These are phyloP conservation scores for Yamadazyma phyllophila DNA, from an alignment of 805 yeast genomes.

Conservation along the genomic window DNA sequence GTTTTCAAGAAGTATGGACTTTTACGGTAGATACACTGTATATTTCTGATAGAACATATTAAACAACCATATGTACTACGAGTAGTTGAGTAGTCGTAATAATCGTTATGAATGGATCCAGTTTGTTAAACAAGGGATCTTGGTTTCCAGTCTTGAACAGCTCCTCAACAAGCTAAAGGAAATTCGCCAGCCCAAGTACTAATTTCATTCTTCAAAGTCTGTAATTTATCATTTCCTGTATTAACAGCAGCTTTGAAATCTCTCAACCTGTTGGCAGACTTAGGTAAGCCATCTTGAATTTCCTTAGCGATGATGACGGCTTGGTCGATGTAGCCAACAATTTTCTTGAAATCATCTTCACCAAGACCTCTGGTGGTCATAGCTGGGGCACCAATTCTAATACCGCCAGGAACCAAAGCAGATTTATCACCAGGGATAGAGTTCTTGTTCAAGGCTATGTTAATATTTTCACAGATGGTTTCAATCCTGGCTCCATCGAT, in stretches of 20 bases:
- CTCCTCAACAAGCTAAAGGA: constrained; percentile 45
- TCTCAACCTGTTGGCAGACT: constrained; percentile 91
- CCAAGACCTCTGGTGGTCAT: constrained; percentile 96
- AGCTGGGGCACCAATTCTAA: constrained; percentile 97
- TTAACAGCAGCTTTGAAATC: constrained; percentile 87
- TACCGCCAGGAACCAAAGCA: constrained; percentile 93
- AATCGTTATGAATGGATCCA: constrained; percentile 6
- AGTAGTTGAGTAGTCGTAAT: constrained; percentile 12
- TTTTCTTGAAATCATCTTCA: constrained; percentile 71
- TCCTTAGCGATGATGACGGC: constrained; percentile 77
- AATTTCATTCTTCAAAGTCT: constrained; percentile 71
- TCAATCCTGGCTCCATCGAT: constrained; percentile 97
- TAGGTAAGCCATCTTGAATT: constrained; percentile 77
- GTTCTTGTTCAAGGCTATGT: constrained; percentile 94
- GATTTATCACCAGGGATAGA: constrained; percentile 96
- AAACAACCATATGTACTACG: constrained; percentile 8
- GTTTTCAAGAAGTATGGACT: constrained; percentile 29
- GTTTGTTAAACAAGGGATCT: constrained; percentile 3
- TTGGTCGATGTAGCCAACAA: constrained; percentile 73
- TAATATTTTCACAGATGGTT: constrained; percentile 80
- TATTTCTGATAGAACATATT: constrained; percentile 3
- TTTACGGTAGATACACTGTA: constrained; percentile 7
- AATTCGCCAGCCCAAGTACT: constrained; percentile 87
- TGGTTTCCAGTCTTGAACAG: neutral
- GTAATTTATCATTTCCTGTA: constrained; percentile 64